Evolutionary conservation across 352 stramenopile genomes (phyloP), one percentile per base, ranked within the genome.

Genomic region (Phytophthora pistaciae): DNA sequence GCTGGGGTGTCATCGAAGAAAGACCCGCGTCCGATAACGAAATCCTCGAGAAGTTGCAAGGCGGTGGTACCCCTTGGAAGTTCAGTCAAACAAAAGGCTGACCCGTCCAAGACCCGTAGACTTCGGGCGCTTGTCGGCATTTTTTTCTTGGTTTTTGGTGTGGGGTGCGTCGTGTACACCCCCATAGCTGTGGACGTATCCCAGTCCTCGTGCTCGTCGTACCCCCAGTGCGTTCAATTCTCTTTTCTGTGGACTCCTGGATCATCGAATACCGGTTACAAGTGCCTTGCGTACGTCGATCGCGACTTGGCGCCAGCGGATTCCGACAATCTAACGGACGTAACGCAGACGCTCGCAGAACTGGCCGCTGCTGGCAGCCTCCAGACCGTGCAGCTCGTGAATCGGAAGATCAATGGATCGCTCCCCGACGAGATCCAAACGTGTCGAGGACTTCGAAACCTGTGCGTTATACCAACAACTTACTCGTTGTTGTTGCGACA

Each of bases 211-310:
- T 80, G 73, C 36, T 61, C 21, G 1, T 31, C 29, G n/a, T 77
- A 80, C 23, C 40, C 68, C 0, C 9, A 27, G 36, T 61, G 68
- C 48, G 61, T 52, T 40, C 53, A 72, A 62, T 64, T 72, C 52
- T 25, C 58, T 13, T 46, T 66, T 11, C n/a, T 36, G 14, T 77
- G 57, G 57, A 52, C 3, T 13, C 65, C 58, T 38, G 65, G 65
- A 3, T 10, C 27, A 27, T 55, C 60, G 0, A 62, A 60, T 23
- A 13, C 65, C 13, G 5, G 29, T 1, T 80, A 69, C 56, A 21
- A 60, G 5, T 77, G 73, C 25, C 18, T 80, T 29, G 64, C 70
- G 3, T 80, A 72, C 53, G 73, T 75, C 16, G 70, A 77, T 48
- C 73, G 73, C 1, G 69, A 80, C 8, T 56, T 80, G 36, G 60